Conservation (phyloP, 2,329 filamentous ascomycete species). For the Neofusicoccum kwambonambiense region DNA sequence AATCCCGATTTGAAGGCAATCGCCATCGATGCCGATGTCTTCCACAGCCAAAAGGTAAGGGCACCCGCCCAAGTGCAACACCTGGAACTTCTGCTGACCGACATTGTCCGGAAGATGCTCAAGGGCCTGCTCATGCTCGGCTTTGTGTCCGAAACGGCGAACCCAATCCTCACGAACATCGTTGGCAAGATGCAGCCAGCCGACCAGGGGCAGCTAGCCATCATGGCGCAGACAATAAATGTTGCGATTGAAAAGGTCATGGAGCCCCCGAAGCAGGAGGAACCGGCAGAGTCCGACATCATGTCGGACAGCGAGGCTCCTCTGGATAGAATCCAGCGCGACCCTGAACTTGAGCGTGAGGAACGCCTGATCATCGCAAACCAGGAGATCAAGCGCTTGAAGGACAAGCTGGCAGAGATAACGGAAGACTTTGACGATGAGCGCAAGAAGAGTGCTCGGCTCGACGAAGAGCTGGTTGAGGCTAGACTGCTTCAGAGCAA, state of each 20-base stretch:
- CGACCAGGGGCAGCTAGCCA: slow-evolving; percentile 39
- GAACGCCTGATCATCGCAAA: slow-evolving; percentile 50
- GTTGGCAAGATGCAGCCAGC: slow-evolving; percentile 38
- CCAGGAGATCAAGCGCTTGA: slow-evolving; percentile 45
- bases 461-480: slow-evolving; percentile 50
- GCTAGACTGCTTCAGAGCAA: slow-evolving; percentile 46
- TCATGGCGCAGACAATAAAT: slow-evolving; percentile 40
- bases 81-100: not conserved
- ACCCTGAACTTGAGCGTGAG: slow-evolving; percentile 50
- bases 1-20: slow-evolving; percentile 50
- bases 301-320: slow-evolving; percentile 10
- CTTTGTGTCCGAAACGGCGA: slow-evolving; percentile 48
- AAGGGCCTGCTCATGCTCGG: slow-evolving; percentile 50
- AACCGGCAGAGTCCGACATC: slow-evolving; percentile 7
- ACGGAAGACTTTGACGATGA: slow-evolving; percentile 44
- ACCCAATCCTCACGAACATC: slow-evolving; percentile 47
- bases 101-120: slow-evolving; percentile 34
- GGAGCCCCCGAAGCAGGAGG: slow-evolving; percentile 9
- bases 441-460: slow-evolving; percentile 41
- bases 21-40: slow-evolving; percentile 38
- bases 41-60: slow-evolving; percentile 26
- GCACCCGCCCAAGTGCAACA: not conserved
- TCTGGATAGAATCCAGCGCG: slow-evolving; percentile 25
- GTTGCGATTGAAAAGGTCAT: not conserved
- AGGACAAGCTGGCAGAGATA: slow-evolving; percentile 40